A percentile compares a stretch with the other conserved stretches of the same genome.
These are phyloP conservation scores for Fusarium sp. DNA, from an alignment of 2,329 filamentous ascomycete species.

Conservation along the genomic window DNA sequence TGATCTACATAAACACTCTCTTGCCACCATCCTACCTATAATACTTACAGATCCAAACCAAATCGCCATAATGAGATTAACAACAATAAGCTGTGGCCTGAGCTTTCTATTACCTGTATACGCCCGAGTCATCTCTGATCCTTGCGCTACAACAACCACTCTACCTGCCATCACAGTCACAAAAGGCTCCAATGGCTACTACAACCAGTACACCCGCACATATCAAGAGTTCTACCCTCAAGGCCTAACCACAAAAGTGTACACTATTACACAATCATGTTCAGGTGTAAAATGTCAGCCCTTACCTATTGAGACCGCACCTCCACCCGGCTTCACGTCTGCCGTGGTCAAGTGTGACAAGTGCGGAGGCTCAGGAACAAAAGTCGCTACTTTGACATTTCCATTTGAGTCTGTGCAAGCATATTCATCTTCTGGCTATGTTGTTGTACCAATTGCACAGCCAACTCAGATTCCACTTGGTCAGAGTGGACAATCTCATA, in stretches of 20 bases:
- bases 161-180: not conserved
- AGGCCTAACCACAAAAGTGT: not conserved
- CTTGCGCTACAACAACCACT: not conserved
- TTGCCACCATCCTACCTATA: not conserved
- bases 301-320: not conserved
- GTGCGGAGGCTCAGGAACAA: not conserved
- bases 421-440: constrained; percentile 12
- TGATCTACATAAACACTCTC: not conserved
- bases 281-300: not conserved
- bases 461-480: not conserved
- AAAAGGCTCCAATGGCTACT: not conserved
- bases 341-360: constrained; percentile 9
- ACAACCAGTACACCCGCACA: not conserved
- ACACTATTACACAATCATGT: constrained; percentile 6
- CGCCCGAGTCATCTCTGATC: not conserved
- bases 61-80: not conserved
- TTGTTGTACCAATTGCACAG: not conserved
- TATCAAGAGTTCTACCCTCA: not conserved
- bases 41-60: no score
- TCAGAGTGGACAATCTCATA: not conserved
- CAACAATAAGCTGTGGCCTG: not conserved
- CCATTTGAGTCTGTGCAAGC: not conserved
- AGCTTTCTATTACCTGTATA: not conserved
- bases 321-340: constrained; percentile 5
- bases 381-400: constrained; percentile 6